Evolutionary conservation across 371 early-diverging fungal species (phyloP).

Genomic region (Mucor saturninus): DNA sequence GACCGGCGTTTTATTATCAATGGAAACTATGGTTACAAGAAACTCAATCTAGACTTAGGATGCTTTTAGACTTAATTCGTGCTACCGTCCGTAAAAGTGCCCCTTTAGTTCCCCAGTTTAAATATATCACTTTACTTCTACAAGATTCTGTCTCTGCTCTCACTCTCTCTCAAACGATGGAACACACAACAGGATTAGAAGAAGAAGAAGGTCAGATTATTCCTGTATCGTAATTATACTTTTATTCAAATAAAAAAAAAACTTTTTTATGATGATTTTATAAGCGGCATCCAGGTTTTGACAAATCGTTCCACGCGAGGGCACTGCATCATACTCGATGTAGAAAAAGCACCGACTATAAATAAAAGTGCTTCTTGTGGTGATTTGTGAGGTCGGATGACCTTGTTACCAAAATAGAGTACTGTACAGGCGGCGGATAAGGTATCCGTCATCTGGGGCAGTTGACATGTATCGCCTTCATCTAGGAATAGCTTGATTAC

Average conservation of each 20-base stretch:
- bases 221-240: neutral
- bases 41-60: slow-evolving; percentile 6
- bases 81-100: slow-evolving; percentile 5
- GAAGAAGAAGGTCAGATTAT: neutral
- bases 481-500: slow-evolving; percentile 21
- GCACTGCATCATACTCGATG: slow-evolving; percentile 13
- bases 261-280: neutral
- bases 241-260: neutral
- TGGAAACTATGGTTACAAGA: slow-evolving; percentile 23
- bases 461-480: slow-evolving; percentile 26
- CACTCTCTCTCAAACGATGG: slow-evolving; percentile 11
- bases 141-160: slow-evolving; percentile 17
- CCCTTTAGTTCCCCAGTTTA: slow-evolving; percentile 6
- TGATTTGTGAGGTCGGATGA: slow-evolving; percentile 11
- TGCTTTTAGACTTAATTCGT: slow-evolving; percentile 16
- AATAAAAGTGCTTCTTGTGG: slow-evolving; percentile 17
- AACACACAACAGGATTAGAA: neutral
- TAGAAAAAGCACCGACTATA: slow-evolving; percentile 10
- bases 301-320: slow-evolving; percentile 15
- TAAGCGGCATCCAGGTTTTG: slow-evolving; percentile 10
- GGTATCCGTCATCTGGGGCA: slow-evolving; percentile 33
- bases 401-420: slow-evolving; percentile 39
- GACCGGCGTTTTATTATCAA: slow-evolving; percentile 15
- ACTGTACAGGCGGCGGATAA: slow-evolving; percentile 33
- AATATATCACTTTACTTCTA: slow-evolving; percentile 5